Evolutionary conservation across 345 rosid genomes (phyloP).

Genomic region (Eucalyptus polyanthemos): DNA sequence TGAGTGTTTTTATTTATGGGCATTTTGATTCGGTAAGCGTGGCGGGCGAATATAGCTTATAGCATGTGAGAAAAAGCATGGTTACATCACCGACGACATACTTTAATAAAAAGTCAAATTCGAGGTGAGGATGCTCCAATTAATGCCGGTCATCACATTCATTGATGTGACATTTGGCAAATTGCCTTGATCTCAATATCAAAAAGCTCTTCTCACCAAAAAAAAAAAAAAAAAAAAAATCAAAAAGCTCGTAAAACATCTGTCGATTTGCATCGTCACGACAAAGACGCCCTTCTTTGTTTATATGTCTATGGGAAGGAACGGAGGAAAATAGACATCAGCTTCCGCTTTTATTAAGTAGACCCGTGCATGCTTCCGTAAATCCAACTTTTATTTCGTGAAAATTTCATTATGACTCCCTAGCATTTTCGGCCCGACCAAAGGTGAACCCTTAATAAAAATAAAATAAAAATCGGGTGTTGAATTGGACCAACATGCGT

Average conservation of each 20-base stretch:
- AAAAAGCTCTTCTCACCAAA: not conserved
- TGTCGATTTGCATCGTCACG: not conserved
- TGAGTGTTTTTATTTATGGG: fast-evolving
- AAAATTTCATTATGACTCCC: not conserved
- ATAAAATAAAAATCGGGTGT: not conserved
- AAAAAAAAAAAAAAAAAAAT: too few species aligned
- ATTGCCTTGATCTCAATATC: not conserved
- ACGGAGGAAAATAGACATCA: not conserved
- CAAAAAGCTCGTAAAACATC: not conserved
- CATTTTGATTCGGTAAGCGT: not conserved
- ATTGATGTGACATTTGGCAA: not conserved
- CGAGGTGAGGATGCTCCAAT: not conserved
- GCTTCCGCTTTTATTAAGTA: not conserved
- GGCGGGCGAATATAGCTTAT: not conserved
- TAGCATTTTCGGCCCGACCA: not conserved
- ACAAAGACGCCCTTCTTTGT: not conserved
- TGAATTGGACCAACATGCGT: not conserved
- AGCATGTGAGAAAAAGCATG: not conserved
- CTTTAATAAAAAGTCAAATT: not conserved
- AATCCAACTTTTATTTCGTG: not conserved
- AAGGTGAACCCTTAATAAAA: not conserved
- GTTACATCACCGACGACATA: not conserved
- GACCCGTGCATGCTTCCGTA: not conserved
- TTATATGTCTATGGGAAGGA: not conserved
- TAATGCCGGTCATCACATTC: not conserved